Conservation (phyloP, 495 filamentous ascomycete species). For the Xylaria intraflava region DNA sequence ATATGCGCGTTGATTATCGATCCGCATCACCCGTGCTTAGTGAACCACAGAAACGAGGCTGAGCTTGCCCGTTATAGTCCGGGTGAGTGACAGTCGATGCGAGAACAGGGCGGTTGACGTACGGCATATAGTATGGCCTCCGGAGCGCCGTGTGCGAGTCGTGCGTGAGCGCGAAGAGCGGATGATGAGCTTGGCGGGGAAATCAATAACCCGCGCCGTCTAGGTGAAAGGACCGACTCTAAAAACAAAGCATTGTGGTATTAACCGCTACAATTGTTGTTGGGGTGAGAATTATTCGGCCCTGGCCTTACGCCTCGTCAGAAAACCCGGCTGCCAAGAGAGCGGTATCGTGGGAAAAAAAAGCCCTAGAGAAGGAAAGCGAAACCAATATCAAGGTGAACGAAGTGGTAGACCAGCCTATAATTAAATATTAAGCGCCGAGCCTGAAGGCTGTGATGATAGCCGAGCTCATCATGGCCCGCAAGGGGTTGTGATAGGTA, state of each 20-base stretch:
- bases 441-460: slow-evolving; percentile 2
- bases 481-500: too few relatives aligned
- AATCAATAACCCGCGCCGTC: not conserved
- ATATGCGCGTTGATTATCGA: not conserved
- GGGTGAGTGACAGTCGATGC: not conserved
- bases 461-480: too few relatives aligned
- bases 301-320: not conserved
- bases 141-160: not conserved
- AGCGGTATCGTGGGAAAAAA: not conserved
- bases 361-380: not conserved
- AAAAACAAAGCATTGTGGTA: not conserved
- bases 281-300: not conserved
- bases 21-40: not conserved
- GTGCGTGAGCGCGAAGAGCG: not conserved
- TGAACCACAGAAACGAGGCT: not conserved
- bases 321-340: not conserved
- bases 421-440: slow-evolving; percentile 10
- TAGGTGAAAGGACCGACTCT: not conserved
- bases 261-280: not conserved
- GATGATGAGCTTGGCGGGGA: not conserved
- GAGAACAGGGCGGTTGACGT: slow-evolving; percentile 1
- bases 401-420: slow-evolving; percentile 1
- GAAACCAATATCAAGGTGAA: not conserved
- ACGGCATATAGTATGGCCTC: not conserved
- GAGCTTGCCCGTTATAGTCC: slow-evolving; percentile 3